Evolutionary conservation across 2,329 filamentous ascomycete genomes (phyloP).

Genomic region (Uncinocarpus reesii): DNA sequence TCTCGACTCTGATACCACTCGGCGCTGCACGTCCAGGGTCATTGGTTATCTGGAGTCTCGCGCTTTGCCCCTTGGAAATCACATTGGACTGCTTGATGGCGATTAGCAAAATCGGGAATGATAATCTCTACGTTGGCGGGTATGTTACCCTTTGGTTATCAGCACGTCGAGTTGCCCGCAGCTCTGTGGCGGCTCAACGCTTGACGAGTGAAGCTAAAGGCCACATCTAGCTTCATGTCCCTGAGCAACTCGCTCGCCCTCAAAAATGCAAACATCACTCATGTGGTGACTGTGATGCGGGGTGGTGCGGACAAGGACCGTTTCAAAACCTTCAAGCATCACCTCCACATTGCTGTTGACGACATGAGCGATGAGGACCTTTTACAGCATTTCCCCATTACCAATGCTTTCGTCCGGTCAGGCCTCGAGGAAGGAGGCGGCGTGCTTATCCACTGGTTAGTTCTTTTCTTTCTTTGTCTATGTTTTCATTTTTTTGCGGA

Average conservation of each 20-base stretch:
- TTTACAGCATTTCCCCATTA: constrained; percentile 64
- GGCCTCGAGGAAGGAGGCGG: constrained; percentile 51
- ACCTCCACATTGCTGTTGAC: constrained; percentile 73
- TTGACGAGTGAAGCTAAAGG: background rate
- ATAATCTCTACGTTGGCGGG: constrained; percentile 71
- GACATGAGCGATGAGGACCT: constrained; percentile 86
- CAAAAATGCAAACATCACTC: constrained; percentile 65
- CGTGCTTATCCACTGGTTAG: constrained; percentile 63
- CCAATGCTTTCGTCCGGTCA: constrained; percentile 72
- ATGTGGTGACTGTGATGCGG: constrained; percentile 74
- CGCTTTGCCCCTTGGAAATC: background rate
- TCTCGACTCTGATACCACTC: background rate
- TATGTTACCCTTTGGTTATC: constrained; percentile 31
- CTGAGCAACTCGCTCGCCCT: constrained; percentile 62
- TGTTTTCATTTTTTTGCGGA: constrained; percentile 14
- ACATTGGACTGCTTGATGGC: constrained; percentile 22
- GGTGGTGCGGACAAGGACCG: constrained; percentile 48
- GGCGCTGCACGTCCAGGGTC: background rate
- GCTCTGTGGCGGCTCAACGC: background rate
- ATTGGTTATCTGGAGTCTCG: background rate
- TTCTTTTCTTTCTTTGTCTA: constrained; percentile 7
- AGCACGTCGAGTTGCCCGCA: background rate
- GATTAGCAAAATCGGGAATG: constrained; percentile 57
- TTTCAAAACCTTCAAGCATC: constrained; percentile 58
- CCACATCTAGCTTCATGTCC: constrained; percentile 58